Evolutionary conservation across 371 early-diverging fungal species (phyloP), one percentile per base, ranked within the genome.

Genomic region (Syncephalastrum racemosum): DNA sequence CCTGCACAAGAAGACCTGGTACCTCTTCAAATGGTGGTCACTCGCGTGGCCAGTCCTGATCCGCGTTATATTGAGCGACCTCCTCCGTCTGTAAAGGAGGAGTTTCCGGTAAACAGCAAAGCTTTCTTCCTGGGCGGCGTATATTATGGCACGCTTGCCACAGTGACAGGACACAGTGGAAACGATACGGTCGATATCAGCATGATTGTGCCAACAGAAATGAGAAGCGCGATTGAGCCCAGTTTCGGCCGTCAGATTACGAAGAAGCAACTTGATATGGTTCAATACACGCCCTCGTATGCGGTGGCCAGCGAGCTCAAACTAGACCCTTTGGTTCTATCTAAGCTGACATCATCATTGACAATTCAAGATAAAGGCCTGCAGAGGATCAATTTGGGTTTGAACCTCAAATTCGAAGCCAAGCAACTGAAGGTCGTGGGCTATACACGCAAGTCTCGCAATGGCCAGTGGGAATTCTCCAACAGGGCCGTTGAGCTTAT

Each of bases 321-420:
- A 2, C 71, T 94, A 2, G 73, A 81, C 2, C 44, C 83, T 8
- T 56, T 92, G 46, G 71, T 82, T 4, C 75, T 97, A 8, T 90
- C 94, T 59, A 90, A 89, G 57, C 64, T 97, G 22, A 90, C 95
- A 0, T 92, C 97, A 0, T 81, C 88, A 13, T 69, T 97, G 44
- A 77, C 84, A 36, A 83, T 97, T 2, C 43, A 51, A 57, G 81
- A 85, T 20, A 82, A 72, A 27, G 57, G 68, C 16, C 78, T 81
- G 14, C 81, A 84, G 41, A 79, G 85, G 15, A 52, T 87, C 54
- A 91, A 93, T 55, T 60, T 95, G 18, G 98, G 97, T 0, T 72
- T 98, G 48, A 88, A 85, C 54, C 79, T 97, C 54, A 97, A 96
- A 67, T 95, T 94, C 64, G 96, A 96, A 43, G 81, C 79, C 23